Conservation (phyloP, 2,329 filamentous ascomycete genomes). For the Hypoxylon sp. region DNA sequence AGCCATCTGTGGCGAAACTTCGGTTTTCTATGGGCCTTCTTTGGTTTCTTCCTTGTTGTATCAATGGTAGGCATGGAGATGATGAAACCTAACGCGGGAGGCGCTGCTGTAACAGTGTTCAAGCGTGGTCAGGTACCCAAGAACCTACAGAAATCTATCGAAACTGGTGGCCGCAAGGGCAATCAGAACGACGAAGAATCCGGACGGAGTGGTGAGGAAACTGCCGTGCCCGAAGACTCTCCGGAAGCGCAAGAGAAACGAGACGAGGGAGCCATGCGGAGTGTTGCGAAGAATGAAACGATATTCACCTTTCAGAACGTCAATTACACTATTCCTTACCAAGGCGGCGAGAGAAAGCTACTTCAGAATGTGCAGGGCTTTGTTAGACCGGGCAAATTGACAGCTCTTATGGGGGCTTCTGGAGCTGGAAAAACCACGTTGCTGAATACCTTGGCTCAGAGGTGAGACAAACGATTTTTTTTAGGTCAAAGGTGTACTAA, state of each 20-base stretch:
- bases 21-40: constrained; percentile 65
- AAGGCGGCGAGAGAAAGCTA: constrained; percentile 75
- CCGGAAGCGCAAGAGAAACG: constrained; percentile 40
- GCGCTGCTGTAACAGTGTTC: constrained; percentile 70
- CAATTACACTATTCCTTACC: constrained; percentile 65
- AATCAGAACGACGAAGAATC: constrained; percentile 66
- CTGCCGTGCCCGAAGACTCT: constrained; percentile 35
- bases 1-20: constrained; percentile 73
- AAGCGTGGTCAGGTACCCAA: constrained; percentile 75
- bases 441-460: constrained; percentile 50
- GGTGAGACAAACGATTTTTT: constrained; percentile 64
- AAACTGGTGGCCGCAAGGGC: constrained; percentile 59
- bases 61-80: constrained; percentile 57
- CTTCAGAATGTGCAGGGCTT: constrained; percentile 85
- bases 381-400: constrained; percentile 84
- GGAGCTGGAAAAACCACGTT: constrained; percentile 52
- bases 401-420: constrained; percentile 78
- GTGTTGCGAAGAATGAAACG: constrained; percentile 72
- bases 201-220: constrained; percentile 61
- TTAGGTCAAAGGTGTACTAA: constrained; percentile 74
- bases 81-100: constrained; percentile 71
- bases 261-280: constrained; percentile 55
- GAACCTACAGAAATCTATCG: constrained; percentile 68
- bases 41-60: constrained; percentile 62
- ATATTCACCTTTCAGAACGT: constrained; percentile 67